Percentiles rank a stretch among this genome's conserved stretches.
Conservation (phyloP, 345 rosid species). For the Punica granatum region DNA sequence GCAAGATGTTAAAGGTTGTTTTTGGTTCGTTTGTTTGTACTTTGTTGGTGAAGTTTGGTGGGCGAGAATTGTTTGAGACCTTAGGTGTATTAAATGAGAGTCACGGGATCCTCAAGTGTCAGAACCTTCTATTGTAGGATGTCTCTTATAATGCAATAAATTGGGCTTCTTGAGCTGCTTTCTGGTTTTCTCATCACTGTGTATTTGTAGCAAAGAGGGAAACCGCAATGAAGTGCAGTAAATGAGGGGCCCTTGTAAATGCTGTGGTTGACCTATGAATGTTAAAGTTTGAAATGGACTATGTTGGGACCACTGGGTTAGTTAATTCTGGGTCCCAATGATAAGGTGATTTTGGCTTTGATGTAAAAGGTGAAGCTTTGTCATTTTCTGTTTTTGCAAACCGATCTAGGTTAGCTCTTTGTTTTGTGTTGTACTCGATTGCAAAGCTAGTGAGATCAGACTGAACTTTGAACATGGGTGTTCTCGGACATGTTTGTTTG, state of each 20-base stretch:
- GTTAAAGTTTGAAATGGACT: neutral
- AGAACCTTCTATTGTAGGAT: conserved; percentile 3
- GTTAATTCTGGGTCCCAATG: neutral
- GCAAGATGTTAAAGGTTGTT: neutral
- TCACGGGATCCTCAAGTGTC: conserved; percentile 1
- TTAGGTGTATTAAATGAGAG: conserved; percentile 8
- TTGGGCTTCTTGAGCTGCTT: neutral
- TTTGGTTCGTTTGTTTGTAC: neutral
- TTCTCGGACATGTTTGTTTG: neutral
- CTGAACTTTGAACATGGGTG: neutral
- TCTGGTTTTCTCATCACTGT: neutral
- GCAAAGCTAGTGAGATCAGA: neutral
- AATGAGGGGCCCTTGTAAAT: neutral
- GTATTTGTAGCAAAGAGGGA: neutral
- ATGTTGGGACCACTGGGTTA: neutral
- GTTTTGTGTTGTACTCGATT: neutral
- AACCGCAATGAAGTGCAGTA: neutral
- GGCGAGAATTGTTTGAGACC: conserved; percentile 19
- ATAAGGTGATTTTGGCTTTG: neutral
- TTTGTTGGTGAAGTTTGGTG: neutral
- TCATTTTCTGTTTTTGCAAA: conserved; percentile 4
- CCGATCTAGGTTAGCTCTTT: neutral
- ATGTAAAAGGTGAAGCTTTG: neutral
- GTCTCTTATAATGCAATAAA: conserved; percentile 9
- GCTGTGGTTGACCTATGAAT: neutral